Evolutionary conservation across 805 yeast species (phyloP), one percentile per base, ranked within the genome.

Genomic region (Yarrowia alimentaria): DNA sequence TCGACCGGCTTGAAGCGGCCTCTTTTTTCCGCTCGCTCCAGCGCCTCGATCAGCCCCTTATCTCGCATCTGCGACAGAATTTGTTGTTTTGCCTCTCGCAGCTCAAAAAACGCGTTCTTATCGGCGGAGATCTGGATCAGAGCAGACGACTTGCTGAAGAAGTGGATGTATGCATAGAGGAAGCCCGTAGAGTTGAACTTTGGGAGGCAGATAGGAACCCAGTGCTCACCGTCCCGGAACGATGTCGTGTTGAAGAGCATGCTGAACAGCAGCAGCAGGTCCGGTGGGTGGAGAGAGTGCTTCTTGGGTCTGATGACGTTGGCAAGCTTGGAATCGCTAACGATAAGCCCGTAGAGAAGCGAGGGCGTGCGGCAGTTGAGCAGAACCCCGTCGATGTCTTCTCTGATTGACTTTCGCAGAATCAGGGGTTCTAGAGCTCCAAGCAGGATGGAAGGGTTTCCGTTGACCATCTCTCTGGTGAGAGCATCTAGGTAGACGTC

Each of bases 171-270:
- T 10, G 88, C 80, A 61, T 93, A 85, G 5, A 91, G 67, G 60
- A 90, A 93, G 8, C 99, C 99, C 56, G 81, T 80, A 1, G 87
- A 69, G 61, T 93, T 91, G 70, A 91, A 91, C 58, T 85, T 80
- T 0, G 98, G 96, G 63, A 91, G 73, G 65, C 99, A 91, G 0
- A 91, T 73, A 0, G 99, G 99, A 10, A 86, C 77, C 98, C 98
- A 93, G 53, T 88, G 78, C 61, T 90, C 96, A 17, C 68, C 69
- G 24, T 70, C 70, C 19, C 69, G 69, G 55, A 78, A 73, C 0
- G 79, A 71, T 37, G 69, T 67, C n/a, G 80, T 76, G 56, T 76
- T 78, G 59, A 78, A 78, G 1, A 91, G 77, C 67, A 88, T 77
- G 13, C 84, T 77, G 54, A 88, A 79, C 19, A 93, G 66, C 6